Evolutionary conservation across 306 rosid genomes (phyloP), one percentile per base, ranked within the genome.

Genomic region (Neltuma alba): DNA sequence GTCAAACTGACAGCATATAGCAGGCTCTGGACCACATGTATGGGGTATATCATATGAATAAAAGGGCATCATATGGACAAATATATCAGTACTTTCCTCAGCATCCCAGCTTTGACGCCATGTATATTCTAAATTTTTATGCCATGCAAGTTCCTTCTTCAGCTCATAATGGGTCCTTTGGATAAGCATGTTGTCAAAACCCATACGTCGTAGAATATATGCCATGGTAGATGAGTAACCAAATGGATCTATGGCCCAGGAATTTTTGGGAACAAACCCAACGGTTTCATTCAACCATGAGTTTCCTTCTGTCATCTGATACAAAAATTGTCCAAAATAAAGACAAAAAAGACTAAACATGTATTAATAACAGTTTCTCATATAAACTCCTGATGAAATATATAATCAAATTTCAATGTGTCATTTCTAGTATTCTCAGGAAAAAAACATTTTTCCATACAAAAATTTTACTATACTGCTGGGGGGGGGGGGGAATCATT

Each of bases 61-160:
- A 83, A 95, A 95, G 42, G 99, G 99, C 99, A 95, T 95, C 99
- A 95, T 95, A 74, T 95, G 99, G 77, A 93, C 99, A 87, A 95
- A 95, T 82, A 95, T 93, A 85, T 95, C 99, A 10, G 99, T 95
- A 70, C 92, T 86, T 84, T 95, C 98, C 78, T 90, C 94, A 12
- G 82, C 85, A 83, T 95, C 99, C 99, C 99, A 95, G 80, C 96
- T 93, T 87, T 95, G 99, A 50, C 99, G 97, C 99, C 99, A 95
- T 48, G 88, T 61, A 75, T 90, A 95, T 81, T 95, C 99, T 84
- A 95, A 79, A 82, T 93, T 95, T 79, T 95, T 91, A 76, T 91
- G 89, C 88, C 82, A 75, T 1, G 99, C 91, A 79, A 95, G 98
- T 79, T 95, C 97, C 89, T 93, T 95, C 89, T 95, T 95, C 88